A percentile compares a stretch with the other conserved stretches of the same genome.
Conservation (phyloP, 768 basidiomycete species). For the Tylopilus vinaceipallidus region DNA sequence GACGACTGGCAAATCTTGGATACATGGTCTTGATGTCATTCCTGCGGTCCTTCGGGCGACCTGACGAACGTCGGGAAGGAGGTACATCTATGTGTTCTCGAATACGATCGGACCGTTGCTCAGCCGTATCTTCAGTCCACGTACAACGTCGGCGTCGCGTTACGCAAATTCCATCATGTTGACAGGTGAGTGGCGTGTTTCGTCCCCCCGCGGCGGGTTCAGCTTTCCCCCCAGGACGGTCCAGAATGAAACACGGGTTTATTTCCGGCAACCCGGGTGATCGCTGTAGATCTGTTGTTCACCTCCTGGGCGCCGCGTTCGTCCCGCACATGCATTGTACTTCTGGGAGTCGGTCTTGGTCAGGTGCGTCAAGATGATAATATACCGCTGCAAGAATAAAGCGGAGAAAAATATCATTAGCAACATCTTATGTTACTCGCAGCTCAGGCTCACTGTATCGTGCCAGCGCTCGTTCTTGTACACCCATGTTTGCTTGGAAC, state of each 20-base stretch:
- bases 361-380: conserved; percentile 40
- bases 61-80: conserved; percentile 55
- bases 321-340: conserved; percentile 47
- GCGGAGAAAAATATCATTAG: conserved; percentile 71
- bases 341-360: conserved; percentile 44
- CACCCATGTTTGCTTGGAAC: too few relatives aligned
- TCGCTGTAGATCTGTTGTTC: background rate
- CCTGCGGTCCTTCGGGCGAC: conserved; percentile 55
- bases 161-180: conserved; percentile 65
- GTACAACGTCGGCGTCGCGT: conserved; percentile 53
- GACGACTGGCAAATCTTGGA: conserved; percentile 44
- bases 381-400: conserved; percentile 46
- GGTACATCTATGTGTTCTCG: conserved; percentile 33
- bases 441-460: too few relatives aligned
- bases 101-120: background rate
- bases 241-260: conserved; percentile 43
- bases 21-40: background rate
- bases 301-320: background rate
- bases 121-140: conserved; percentile 51
- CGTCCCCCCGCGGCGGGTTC: conserved; percentile 42
- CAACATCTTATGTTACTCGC: conserved; percentile 64
- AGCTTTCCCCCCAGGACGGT: conserved; percentile 59
- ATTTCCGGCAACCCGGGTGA: conserved; percentile 51
- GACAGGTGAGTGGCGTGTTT: conserved; percentile 47
- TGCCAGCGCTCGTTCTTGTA: too few relatives aligned